Evolutionary conservation across 2,329 filamentous ascomycete species (phyloP).

Genomic region (Hymenoscyphus scutula): DNA sequence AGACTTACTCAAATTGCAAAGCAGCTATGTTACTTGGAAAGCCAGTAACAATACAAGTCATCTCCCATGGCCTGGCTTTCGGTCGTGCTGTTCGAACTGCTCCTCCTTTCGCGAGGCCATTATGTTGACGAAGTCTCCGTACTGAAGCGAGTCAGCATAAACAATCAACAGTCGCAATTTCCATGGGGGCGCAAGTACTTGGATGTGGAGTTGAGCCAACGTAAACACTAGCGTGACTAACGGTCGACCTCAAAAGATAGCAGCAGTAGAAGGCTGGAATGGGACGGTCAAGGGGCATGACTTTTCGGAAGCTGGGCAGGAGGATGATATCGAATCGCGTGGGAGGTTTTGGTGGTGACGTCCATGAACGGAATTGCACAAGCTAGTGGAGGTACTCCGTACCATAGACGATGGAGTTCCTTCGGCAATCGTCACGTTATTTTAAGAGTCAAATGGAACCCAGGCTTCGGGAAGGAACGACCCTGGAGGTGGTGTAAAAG

Average conservation of each 20-base stretch:
- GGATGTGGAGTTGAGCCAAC: slow-evolving; percentile 92
- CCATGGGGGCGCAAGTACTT: slow-evolving; percentile 20
- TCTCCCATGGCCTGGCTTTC: slow-evolving; percentile 81
- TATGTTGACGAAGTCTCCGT: slow-evolving; percentile 85
- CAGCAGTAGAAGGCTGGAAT: slow-evolving; percentile 92
- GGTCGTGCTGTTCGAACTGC: slow-evolving; percentile 70
- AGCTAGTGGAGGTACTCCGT: too few relatives aligned
- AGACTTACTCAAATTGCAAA: slow-evolving; percentile 83
- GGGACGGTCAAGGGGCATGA: slow-evolving; percentile 41
- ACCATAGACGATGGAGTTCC: neutral
- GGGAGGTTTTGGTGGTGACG: neutral
- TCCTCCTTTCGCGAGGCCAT: slow-evolving; percentile 78
- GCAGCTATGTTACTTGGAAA: slow-evolving; percentile 87
- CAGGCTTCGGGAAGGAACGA: neutral
- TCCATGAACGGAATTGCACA: neutral
- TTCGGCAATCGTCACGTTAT: slow-evolving; percentile 9
- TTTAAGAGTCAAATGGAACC: slow-evolving; percentile 4
- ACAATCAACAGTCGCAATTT: neutral
- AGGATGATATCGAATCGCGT: too few relatives aligned
- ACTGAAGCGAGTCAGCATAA: slow-evolving; percentile 38
- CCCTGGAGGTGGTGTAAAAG: neutral
- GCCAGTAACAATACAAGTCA: slow-evolving; percentile 80
- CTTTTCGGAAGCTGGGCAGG: neutral
- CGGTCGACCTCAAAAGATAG: slow-evolving; percentile 83
- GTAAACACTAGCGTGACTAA: slow-evolving; percentile 69